Evolutionary conservation across 345 rosid genomes (phyloP).

Genomic region (Dipteronia sinensis): DNA sequence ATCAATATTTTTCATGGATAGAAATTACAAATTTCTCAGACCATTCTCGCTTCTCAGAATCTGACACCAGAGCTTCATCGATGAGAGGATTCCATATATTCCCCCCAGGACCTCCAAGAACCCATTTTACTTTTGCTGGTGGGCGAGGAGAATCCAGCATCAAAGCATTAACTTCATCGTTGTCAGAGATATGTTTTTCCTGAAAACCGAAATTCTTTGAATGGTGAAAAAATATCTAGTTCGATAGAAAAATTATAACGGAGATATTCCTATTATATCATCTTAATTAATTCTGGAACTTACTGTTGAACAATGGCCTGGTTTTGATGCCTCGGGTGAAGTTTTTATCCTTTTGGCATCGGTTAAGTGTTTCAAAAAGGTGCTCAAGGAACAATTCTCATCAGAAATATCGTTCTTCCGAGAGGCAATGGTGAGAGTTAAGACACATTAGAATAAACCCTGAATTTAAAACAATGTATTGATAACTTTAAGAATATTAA

Average conservation of each 20-base stretch:
- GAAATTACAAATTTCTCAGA: slow-evolving; percentile 39
- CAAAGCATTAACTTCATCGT: slow-evolving; percentile 22
- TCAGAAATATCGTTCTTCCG: slow-evolving; percentile 8
- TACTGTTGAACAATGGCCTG: slow-evolving; percentile 1
- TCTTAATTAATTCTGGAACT: neutral
- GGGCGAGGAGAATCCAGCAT: slow-evolving; percentile 22
- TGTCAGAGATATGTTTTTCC: slow-evolving; percentile 2
- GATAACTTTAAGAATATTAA: neutral
- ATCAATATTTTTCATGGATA: slow-evolving; percentile 31
- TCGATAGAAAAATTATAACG: neutral
- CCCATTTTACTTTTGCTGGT: slow-evolving; percentile 59
- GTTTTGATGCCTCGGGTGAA: neutral
- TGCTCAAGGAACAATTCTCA: slow-evolving; percentile 14
- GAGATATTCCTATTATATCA: neutral
- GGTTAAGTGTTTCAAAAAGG: slow-evolving; percentile 7
- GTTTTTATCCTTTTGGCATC: slow-evolving; percentile 8
- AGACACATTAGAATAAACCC: neutral
- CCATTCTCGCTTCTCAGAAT: slow-evolving; percentile 49
- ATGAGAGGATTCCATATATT: slow-evolving; percentile 41
- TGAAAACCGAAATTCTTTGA: slow-evolving; percentile 6
- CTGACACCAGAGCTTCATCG: slow-evolving; percentile 43
- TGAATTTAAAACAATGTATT: neutral
- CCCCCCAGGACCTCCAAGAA: slow-evolving; percentile 47
- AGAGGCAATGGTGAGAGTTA: slow-evolving; percentile 1
- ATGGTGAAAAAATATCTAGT: slow-evolving; percentile 23